Percentiles rank a stretch among this genome's conserved stretches.
phyloP scores from a whole-genome alignment of 352 stramenopile species.

The Pseudoperonospora humuli region DNA sequence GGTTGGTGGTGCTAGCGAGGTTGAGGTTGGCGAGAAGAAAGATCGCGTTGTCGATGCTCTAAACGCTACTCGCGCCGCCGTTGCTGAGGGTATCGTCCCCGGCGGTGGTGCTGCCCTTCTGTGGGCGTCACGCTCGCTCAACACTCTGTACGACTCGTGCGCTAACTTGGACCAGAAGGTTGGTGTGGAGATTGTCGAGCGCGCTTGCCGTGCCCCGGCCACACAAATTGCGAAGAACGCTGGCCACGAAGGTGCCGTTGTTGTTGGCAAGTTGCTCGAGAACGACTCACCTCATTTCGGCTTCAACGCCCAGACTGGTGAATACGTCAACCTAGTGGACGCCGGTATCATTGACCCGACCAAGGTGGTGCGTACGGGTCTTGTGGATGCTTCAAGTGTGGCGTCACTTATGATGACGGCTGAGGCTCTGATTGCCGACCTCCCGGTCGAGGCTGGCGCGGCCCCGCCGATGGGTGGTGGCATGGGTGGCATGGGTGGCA shows the following conservation, averaged over 20 bases:
- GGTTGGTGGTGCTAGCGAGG: constrained; percentile 96
- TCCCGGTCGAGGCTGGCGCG: constrained; percentile 83
- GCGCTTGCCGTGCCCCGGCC: constrained; percentile 90
- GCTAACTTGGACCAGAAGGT: constrained; percentile 98
- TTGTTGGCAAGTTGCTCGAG: constrained; percentile 99
- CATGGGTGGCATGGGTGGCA: constrained; percentile 75
- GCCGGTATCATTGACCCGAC: constrained; percentile 97
- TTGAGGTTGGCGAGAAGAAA: constrained; percentile 99
- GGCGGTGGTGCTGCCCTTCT: constrained; percentile 96
- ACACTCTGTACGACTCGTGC: constrained; percentile 79
- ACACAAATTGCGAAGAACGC: constrained; percentile 98
- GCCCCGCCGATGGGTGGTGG: constrained; percentile 66
- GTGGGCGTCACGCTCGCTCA: constrained; percentile 92
- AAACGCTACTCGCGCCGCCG: constrained; percentile 97
- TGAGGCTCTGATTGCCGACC: constrained; percentile 96
- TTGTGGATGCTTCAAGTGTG: constrained; percentile 98
- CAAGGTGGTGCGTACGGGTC: constrained; percentile 97
- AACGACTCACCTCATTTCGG: constrained; percentile 86
- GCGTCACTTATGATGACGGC: constrained; percentile 99
- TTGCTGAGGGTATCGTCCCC: constrained; percentile 98
- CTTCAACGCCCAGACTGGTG: constrained; percentile 96
- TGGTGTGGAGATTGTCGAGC: constrained; percentile 96
- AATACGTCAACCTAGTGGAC: constrained; percentile 98
- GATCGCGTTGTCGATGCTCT: constrained; percentile 99
- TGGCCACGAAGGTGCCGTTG: constrained; percentile 95